Evolutionary conservation across 1,139 yeast genomes (phyloP).

Genomic region (Meyerozyma guilliermondii): DNA sequence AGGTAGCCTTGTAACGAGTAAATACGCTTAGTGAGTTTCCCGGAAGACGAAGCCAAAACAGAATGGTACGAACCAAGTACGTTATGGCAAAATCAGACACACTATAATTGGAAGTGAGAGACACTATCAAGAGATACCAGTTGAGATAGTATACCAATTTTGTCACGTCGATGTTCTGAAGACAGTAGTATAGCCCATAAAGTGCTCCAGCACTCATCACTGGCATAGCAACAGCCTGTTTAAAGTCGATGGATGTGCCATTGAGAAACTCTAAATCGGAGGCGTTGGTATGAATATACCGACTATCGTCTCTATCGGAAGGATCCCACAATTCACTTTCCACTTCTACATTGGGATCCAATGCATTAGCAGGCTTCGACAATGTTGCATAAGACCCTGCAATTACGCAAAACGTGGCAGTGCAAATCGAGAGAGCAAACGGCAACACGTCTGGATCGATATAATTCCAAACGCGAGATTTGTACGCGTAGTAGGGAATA

Average conservation of each 20-base stretch:
- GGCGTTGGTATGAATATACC: slow-evolving; percentile 13
- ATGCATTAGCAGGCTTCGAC: slow-evolving; percentile 39
- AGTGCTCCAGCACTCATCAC: slow-evolving; percentile 32
- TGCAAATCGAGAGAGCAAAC: slow-evolving; percentile 6
- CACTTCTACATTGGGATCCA: slow-evolving; percentile 27
- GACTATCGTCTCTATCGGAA: slow-evolving; percentile 35
- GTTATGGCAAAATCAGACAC: slow-evolving; percentile 18
- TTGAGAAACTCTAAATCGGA: slow-evolving; percentile 13
- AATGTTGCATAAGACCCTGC: slow-evolving; percentile 39
- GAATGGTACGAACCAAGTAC: slow-evolving; percentile 13
- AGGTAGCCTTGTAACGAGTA: slow-evolving; percentile 21
- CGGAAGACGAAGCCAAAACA: slow-evolving; percentile 11
- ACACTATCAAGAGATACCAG: slow-evolving; percentile 24
- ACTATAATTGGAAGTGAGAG: slow-evolving; percentile 19
- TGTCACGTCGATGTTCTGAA: slow-evolving; percentile 23
- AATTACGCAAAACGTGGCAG: slow-evolving; percentile 27
- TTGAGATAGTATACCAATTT: slow-evolving; percentile 24
- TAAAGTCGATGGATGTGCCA: slow-evolving; percentile 8
- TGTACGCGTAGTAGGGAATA: slow-evolving; percentile 7
- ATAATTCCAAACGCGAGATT: not conserved
- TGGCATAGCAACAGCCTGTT: slow-evolving; percentile 35
- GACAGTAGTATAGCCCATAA: slow-evolving; percentile 28
- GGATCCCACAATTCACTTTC: slow-evolving; percentile 39
- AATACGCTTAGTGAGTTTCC: slow-evolving; percentile 12
- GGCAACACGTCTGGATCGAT: slow-evolving; percentile 6